Conservation (phyloP, 23 red algal genomes). For the Cyanidiococcus yangmingshanensis region DNA sequence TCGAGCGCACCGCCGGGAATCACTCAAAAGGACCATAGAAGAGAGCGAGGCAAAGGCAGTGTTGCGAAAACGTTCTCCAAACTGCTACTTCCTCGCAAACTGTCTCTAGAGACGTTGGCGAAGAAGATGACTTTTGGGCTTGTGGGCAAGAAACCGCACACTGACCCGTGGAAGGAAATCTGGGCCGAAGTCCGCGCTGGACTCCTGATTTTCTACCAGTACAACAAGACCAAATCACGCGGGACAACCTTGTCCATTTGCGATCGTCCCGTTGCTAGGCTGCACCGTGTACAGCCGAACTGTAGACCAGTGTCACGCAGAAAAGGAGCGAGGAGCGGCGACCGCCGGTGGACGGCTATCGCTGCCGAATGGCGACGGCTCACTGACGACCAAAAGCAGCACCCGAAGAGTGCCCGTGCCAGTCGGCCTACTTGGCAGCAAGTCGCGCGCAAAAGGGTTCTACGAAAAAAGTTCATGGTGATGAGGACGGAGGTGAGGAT, state of each 20-base stretch:
- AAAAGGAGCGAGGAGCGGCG: not conserved
- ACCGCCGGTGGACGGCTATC: no score
- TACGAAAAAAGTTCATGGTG: not conserved
- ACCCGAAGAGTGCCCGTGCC: not conserved
- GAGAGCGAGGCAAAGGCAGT: not conserved
- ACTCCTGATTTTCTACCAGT: constrained; percentile 1
- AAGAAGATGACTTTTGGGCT: constrained; percentile 8
- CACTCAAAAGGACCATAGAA: not conserved
- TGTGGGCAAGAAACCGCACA: not conserved
- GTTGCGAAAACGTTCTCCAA: constrained; percentile 1
- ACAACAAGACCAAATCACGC: not conserved
- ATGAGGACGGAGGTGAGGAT: not conserved
- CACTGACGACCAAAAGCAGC: no score
- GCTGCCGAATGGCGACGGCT: no score
- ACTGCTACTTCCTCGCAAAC: not conserved
- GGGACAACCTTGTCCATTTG: not conserved
- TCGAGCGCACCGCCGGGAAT: not conserved
- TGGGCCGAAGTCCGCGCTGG: constrained; percentile 7
- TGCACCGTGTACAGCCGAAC: not conserved
- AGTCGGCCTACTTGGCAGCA: not conserved
- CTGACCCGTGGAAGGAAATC: not conserved
- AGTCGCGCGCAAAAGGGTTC: not conserved
- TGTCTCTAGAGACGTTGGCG: not conserved
- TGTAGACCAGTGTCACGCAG: not conserved
- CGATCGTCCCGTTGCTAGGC: not conserved